Evolutionary conservation across 176 grass and related monocot genomes (phyloP).

Genomic region (Aechmea fasciata): DNA sequence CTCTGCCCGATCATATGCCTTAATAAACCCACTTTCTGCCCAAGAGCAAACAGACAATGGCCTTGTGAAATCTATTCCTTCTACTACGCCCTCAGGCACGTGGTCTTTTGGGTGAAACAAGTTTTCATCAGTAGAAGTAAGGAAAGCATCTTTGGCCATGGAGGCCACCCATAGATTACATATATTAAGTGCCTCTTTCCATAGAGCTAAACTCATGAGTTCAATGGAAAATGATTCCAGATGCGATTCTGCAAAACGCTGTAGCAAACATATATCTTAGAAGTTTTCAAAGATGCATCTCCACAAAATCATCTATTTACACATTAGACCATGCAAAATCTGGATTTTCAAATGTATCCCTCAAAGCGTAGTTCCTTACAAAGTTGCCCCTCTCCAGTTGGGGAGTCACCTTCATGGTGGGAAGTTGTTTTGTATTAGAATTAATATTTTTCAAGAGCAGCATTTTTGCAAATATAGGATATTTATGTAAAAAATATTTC

Average conservation of each 20-base stretch:
- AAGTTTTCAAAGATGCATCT: not conserved
- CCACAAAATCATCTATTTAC: not conserved
- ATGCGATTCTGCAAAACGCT: slow-evolving; percentile 38
- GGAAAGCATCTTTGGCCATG: slow-evolving; percentile 9
- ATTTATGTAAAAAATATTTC: too few species aligned
- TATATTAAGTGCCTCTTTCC: slow-evolving; percentile 47
- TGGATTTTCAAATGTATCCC: too few species aligned
- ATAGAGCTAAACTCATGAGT: slow-evolving; percentile 49
- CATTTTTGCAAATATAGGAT: too few species aligned
- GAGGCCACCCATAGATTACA: slow-evolving; percentile 34
- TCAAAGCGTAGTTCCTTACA: too few species aligned
- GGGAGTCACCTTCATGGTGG: too few species aligned
- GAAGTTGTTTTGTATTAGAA: too few species aligned
- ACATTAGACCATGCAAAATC: not conserved
- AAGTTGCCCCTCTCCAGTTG: too few species aligned
- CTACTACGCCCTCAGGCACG: slow-evolving; percentile 19
- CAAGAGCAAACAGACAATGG: slow-evolving; percentile 30
- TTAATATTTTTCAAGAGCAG: too few species aligned
- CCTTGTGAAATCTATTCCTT: slow-evolving; percentile 38
- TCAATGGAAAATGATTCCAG: slow-evolving; percentile 61
- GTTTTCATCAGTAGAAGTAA: slow-evolving; percentile 14
- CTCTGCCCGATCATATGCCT: slow-evolving; percentile 61
- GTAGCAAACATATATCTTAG: slow-evolving; percentile 17
- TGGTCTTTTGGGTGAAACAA: slow-evolving; percentile 12
- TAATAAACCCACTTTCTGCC: slow-evolving; percentile 59